Percentiles rank a stretch among this genome's conserved stretches.
Conservation (phyloP, 192 early-diverging fungal species). For the Backusella australiensis region DNA sequence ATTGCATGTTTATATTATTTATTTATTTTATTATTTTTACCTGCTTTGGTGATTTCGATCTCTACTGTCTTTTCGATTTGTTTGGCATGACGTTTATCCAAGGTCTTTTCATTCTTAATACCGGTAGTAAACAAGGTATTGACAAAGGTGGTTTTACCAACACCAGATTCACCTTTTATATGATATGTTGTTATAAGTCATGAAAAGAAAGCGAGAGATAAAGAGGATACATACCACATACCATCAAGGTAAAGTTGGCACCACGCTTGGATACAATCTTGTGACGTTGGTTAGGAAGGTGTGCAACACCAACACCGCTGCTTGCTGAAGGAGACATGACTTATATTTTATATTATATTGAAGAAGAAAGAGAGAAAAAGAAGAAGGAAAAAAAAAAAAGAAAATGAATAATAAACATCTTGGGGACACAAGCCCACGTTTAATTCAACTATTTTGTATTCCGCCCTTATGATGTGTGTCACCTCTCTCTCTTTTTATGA, state of each 20-base stretch:
- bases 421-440: conserved; percentile 6
- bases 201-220: neutral
- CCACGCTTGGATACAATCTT: conserved; percentile 88
- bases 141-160: conserved; percentile 98
- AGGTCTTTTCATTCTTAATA: conserved; percentile 34
- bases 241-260: conserved; percentile 95
- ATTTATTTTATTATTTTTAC: conserved; percentile 33
- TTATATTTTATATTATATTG: neutral
- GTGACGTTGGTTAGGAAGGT: conserved; percentile 92
- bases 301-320: conserved; percentile 80
- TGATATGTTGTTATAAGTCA: too few relatives aligned
- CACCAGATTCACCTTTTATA: conserved; percentile 66
- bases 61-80: conserved; percentile 94
- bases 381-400: neutral
- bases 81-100: conserved; percentile 73
- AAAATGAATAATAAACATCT: neutral
- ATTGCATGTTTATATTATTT: neutral
- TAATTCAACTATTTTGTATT: neutral
- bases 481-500: neutral
- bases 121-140: conserved; percentile 94
- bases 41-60: conserved; percentile 97
- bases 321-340: conserved; percentile 25
- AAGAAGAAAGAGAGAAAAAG: neutral
- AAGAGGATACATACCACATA: conserved; percentile 61
- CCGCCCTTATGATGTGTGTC: conserved; percentile 3